Evolutionary conservation across 2,329 filamentous ascomycete genomes (phyloP), one percentile per base, ranked within the genome.

Genomic region (Pseudopyricularia cyperi): DNA sequence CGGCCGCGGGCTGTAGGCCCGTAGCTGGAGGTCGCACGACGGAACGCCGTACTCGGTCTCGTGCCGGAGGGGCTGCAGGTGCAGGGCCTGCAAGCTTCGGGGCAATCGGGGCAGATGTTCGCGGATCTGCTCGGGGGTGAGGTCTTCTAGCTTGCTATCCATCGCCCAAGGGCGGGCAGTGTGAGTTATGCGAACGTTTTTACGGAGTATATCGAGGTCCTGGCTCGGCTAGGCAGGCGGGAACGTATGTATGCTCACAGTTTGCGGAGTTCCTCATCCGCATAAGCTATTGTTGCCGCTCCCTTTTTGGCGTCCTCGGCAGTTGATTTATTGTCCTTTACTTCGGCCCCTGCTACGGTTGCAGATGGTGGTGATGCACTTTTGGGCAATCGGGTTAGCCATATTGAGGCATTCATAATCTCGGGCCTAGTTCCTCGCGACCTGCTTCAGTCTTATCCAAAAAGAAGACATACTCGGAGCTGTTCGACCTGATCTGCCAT

Each of bases 1-100:
- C 59, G 95, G 93, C 54, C 89, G 88, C 34, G 90, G 74, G 61
- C 79, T 89, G 75, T 88, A 98, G 33, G 91, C 95, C 59, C 93
- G 88, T 48, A 98, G 73, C 66, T 98, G 93, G 33, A 98, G 82
- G 66, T 96, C 85, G 71, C 89, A 95, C 11, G 86, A 82, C 12
- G 89, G 89, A 34, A 95, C 79, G 50, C 88, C 88, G 63, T 87
- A 83, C 62, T 83, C 68, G 46, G 86, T 75, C 63, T 80, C 72
- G 56, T 87, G 83, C 60, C 86, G 87, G 50, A 97, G 75, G 15
- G 93, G 91, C 56, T 84, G 81, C 49, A 96, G 78, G 68, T 95
- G 93, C 46, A 94, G 74, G 35, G 91, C 87, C 71, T 94, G 87
- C 30, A 97, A 81, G 56, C 83, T 80, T 60, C 88, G 80, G 35